Evolutionary conservation across 179 eudicot species (phyloP).

Genomic region (Drosera spatulata): DNA sequence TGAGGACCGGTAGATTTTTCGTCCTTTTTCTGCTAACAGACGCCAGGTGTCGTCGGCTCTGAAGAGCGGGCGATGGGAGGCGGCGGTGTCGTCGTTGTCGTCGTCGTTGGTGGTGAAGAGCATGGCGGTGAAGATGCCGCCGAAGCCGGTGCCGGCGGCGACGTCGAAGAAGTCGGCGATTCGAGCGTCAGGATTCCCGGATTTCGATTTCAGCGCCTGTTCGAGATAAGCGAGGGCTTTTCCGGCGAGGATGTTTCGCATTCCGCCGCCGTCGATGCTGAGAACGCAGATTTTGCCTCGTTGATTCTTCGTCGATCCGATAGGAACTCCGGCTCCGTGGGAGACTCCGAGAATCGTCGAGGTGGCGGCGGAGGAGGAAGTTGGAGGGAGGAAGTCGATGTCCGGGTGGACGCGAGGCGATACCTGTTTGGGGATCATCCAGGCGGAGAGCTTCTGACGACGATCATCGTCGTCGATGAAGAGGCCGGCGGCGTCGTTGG

Average conservation of each 20-base stretch:
- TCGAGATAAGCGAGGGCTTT: conserved; percentile 69
- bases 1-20: conserved; percentile 28
- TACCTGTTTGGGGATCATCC: conserved; percentile 51
- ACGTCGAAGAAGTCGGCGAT: conserved; percentile 87
- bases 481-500: conserved; percentile 9
- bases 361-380: no score
- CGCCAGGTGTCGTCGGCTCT: conserved; percentile 87
- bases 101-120: conserved; percentile 46
- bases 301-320: conserved; percentile 50
- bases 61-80: conserved; percentile 36
- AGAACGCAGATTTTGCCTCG: conserved; percentile 81
- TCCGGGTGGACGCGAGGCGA: conserved; percentile 15
- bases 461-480: neutral
- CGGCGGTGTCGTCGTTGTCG: neutral
- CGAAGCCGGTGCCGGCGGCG: conserved; percentile 74
- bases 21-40: conserved; percentile 56
- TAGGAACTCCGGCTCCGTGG: neutral
- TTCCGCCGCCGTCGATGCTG: conserved; percentile 77
- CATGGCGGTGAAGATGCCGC: conserved; percentile 80
- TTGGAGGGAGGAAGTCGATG: conserved; percentile 10
- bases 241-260: conserved; percentile 64
- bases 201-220: conserved; percentile 40
- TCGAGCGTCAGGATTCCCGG: conserved; percentile 69
- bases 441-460: neutral
- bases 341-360: no score